Percentiles rank a stretch among this genome's conserved stretches.
Conservation (phyloP, 140 eudicot species). For the Eryngium alpinum region DNA sequence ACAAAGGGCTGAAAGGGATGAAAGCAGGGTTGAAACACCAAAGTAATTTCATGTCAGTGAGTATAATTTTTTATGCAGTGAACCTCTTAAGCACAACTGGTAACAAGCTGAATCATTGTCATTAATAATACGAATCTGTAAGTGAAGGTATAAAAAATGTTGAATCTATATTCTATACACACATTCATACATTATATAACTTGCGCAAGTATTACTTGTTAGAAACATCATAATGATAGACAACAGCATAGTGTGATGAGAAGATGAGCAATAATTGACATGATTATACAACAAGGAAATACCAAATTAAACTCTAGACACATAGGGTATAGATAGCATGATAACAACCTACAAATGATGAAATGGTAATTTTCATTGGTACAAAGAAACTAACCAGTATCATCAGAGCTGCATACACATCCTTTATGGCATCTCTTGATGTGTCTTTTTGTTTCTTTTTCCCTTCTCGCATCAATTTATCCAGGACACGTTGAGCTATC, state of each 20-base stretch:
- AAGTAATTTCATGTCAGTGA: no score
- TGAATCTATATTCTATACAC: no score
- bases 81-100: no score
- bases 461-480: slow-evolving; percentile 32
- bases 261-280: background rate
- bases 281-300: background rate
- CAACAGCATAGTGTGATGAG: background rate
- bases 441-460: slow-evolving; percentile 25
- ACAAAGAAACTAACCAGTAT: slow-evolving; percentile 54
- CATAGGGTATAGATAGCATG: background rate
- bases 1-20: no score
- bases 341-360: background rate
- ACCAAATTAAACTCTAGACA: background rate
- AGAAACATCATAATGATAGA: background rate
- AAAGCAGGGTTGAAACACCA: no score
- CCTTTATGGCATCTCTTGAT: slow-evolving; percentile 25
- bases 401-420: slow-evolving; percentile 40
- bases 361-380: background rate
- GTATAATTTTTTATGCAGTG: no score
- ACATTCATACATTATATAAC: no score
- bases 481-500: slow-evolving; percentile 44
- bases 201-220: no score
- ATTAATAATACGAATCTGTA: no score
- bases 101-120: no score
- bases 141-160: no score